Evolutionary conservation across 352 stramenopile genomes (phyloP), one percentile per base, ranked within the genome.

Genomic region (Hyaloperonospora brassicae): DNA sequence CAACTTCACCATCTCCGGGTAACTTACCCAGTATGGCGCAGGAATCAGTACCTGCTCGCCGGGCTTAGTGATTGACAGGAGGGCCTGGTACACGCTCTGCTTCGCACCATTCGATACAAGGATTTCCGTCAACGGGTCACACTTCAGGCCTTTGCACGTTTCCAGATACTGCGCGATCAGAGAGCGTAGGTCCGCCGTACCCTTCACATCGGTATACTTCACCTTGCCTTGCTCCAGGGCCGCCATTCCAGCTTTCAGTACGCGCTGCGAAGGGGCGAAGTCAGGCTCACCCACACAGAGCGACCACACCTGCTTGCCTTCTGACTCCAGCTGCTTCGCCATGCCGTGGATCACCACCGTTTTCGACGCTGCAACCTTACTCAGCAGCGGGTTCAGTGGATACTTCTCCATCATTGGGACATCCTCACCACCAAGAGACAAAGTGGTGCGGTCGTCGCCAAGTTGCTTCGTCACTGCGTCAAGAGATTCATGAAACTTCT

Each of bases 81-180:
- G 67, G 31, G 86, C 87, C 70, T 98, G 88, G 69, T 93, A 98
- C 7, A 97, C 87, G 35, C 70, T 85, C 63, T 98, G 95, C 66
- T 98, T 98, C 11, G 92, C 95, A 54, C 95, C 95, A 73, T 98
- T 98, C 40, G 85, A 95, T 9, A 98, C 89, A 22, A 98, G 64
- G 57, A 98, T 97, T 68, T 98, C 86, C 27, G 70, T 87, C 51
- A 75, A 45, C 11, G 90, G 72, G 50, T 93, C 68, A 71, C 98
- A 98, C 24, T 81, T 69, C 24, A 97, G 51, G 40, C 80, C 82
- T 73, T 98, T 98, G 64, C 89, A 84, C 51, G 63, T 62, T 49
- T 89, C 65, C 17, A 98, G 71, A 77, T 98, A 96, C 17, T 79
- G 53, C 11, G 81, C 76, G 58, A 98, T 98, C 11, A 87, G 76